These are phyloP conservation scores for Jatropha curcas DNA, from an alignment of 345 rosid species.

Conservation along the genomic window DNA sequence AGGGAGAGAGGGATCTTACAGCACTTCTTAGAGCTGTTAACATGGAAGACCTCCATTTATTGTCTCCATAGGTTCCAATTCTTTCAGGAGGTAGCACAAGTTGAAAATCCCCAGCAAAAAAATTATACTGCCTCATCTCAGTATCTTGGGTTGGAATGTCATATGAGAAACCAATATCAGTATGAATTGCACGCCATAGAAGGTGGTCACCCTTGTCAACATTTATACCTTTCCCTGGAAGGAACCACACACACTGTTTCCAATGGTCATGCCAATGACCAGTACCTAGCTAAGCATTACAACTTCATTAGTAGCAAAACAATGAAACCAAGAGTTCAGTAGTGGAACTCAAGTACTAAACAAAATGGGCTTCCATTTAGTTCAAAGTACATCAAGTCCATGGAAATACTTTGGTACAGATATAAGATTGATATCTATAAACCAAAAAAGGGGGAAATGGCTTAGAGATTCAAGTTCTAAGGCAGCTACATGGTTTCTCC, in stretches of 20 bases:
- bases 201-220: conserved; percentile 57
- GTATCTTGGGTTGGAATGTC: conserved; percentile 39
- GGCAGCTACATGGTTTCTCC: background rate
- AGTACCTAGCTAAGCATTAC: conserved; percentile 48
- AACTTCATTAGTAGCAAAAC: conserved; percentile 14
- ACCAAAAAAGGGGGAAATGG: background rate
- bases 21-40: conserved; percentile 53
- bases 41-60: conserved; percentile 61
- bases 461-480: background rate
- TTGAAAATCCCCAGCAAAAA: conserved; percentile 42
- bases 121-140: conserved; percentile 29
- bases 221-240: conserved; percentile 54
- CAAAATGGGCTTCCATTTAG: background rate
- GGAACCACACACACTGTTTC: conserved; percentile 96
- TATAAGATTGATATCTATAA: background rate
- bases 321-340: background rate
- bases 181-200: conserved; percentile 62
- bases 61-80: conserved; percentile 75
- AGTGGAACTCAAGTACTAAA: background rate
- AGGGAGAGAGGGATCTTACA: conserved; percentile 44
- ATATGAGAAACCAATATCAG: conserved; percentile 62
- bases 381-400: too few species aligned
- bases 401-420: background rate
- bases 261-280: conserved; percentile 94
- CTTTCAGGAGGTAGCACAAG: conserved; percentile 70